Conservation (phyloP, 768 basidiomycete species). For the Scleroderma bovista region DNA sequence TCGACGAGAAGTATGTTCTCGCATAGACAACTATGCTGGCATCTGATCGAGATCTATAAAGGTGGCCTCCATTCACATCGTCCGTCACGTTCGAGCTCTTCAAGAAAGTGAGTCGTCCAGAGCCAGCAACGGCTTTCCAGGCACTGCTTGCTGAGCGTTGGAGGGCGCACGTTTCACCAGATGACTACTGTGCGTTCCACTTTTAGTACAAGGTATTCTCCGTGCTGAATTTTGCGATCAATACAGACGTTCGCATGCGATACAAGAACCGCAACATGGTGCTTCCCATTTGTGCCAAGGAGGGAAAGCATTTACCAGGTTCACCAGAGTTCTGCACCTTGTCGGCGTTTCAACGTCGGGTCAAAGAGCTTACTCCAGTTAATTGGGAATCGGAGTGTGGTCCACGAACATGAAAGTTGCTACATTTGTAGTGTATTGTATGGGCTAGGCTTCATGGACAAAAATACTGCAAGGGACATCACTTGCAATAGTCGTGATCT, state of each 20-base stretch:
- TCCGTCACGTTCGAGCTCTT: slow-evolving; percentile 74
- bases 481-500: too few relatives aligned
- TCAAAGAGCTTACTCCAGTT: slow-evolving; percentile 57
- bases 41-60: slow-evolving; percentile 12
- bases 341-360: slow-evolving; percentile 53
- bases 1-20: slow-evolving; percentile 55
- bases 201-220: background rate
- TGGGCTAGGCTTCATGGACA: too few relatives aligned
- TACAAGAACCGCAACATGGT: slow-evolving; percentile 64
- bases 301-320: slow-evolving; percentile 63
- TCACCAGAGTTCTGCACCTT: slow-evolving; percentile 72
- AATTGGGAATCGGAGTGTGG: slow-evolving; percentile 66
- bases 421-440: background rate
- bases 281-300: slow-evolving; percentile 59
- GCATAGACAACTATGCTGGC: background rate
- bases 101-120: slow-evolving; percentile 27
- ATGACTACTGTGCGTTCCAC: slow-evolving; percentile 40
- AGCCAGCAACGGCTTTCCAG: slow-evolving; percentile 28
- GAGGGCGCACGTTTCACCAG: slow-evolving; percentile 17
- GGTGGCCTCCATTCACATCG: slow-evolving; percentile 75
- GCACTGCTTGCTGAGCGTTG: slow-evolving; percentile 38
- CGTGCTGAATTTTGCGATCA: background rate
- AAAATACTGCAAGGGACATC: too few relatives aligned
- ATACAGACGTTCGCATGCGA: slow-evolving; percentile 62
- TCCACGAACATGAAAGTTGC: slow-evolving; percentile 11